A percentile compares a stretch with the other conserved stretches of the same genome.
Evolutionary conservation across 208 protist genomes (phyloP).

Genomic region (Leishmania aethiopica): DNA sequence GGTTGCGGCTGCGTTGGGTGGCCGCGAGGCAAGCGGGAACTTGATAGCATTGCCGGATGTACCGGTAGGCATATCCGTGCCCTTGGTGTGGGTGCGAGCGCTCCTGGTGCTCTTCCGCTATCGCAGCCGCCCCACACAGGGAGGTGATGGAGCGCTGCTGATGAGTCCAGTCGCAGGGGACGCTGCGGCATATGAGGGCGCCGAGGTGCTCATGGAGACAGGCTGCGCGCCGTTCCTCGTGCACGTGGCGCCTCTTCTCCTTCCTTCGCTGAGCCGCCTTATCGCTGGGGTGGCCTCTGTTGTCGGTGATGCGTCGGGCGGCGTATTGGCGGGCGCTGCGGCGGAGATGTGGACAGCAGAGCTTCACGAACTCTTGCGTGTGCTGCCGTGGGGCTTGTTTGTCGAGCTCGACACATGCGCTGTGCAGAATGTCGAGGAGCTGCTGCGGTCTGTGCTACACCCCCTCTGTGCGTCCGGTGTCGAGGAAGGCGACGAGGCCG

Average conservation of each 20-base stretch:
- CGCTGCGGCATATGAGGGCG: not conserved
- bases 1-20: slow-evolving; percentile 13
- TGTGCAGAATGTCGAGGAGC: slow-evolving; percentile 3
- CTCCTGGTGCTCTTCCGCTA: slow-evolving; percentile 29
- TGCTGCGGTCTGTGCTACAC: slow-evolving; percentile 7
- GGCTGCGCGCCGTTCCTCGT: not conserved
- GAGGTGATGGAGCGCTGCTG: not conserved
- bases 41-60: not conserved
- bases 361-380: slow-evolving; percentile 22
- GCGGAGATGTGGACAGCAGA: slow-evolving; percentile 21
- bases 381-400: slow-evolving; percentile 23
- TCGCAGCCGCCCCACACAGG: not conserved
- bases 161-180: not conserved
- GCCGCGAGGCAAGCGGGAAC: not conserved
- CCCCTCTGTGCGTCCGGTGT: not conserved
- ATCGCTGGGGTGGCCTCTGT: not conserved
- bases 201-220: not conserved
- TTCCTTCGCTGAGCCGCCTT: slow-evolving; percentile 6
- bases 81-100: slow-evolving; percentile 26
- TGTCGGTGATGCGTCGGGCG: not conserved
- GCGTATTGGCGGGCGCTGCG: not conserved
- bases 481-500: not conserved
- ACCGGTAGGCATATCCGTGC: not conserved
- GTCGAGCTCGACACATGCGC: slow-evolving; percentile 10
- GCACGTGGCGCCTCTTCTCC: not conserved